phyloP scores from a whole-genome alignment of 768 basidiomycete species.

The Mycena vulgaris region DNA sequence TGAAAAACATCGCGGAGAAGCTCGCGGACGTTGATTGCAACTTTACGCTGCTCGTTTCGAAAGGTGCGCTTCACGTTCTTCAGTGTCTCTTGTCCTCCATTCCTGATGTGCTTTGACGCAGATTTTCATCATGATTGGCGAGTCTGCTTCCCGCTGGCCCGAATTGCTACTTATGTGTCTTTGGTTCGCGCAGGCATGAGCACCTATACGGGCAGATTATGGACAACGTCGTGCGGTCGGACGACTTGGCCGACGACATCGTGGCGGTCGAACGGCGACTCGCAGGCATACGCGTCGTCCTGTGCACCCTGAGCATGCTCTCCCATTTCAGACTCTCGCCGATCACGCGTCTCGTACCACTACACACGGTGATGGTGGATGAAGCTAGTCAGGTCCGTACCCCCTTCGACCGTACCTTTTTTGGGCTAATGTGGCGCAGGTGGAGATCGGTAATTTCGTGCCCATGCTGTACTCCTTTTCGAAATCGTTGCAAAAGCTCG shows the following conservation, averaged over 20 bases:
- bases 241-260: constrained; percentile 44
- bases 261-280: constrained; percentile 46
- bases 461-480: constrained; percentile 55
- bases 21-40: constrained; percentile 64
- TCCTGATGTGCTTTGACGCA: not conserved
- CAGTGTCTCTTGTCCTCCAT: no score
- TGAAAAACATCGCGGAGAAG: constrained; percentile 87
- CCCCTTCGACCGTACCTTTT: not conserved
- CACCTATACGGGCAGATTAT: constrained; percentile 70
- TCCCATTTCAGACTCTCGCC: constrained; percentile 50
- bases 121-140: constrained; percentile 79
- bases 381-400: constrained; percentile 65
- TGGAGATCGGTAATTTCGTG: constrained; percentile 58
- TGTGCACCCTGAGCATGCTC: constrained; percentile 81
- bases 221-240: constrained; percentile 64
- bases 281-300: constrained; percentile 63
- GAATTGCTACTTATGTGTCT: constrained; percentile 15
- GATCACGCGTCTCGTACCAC: constrained; percentile 50
- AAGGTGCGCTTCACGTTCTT: constrained; percentile 32
- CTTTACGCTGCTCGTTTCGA: constrained; percentile 78
- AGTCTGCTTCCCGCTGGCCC: constrained; percentile 40
- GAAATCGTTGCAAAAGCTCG: constrained; percentile 56
- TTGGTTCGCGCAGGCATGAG: constrained; percentile 71
- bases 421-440: not conserved
- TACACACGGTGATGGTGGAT: constrained; percentile 63